Evolutionary conservation across 345 rosid species (phyloP).

Genomic region (Tarenaya hassleriana): DNA sequence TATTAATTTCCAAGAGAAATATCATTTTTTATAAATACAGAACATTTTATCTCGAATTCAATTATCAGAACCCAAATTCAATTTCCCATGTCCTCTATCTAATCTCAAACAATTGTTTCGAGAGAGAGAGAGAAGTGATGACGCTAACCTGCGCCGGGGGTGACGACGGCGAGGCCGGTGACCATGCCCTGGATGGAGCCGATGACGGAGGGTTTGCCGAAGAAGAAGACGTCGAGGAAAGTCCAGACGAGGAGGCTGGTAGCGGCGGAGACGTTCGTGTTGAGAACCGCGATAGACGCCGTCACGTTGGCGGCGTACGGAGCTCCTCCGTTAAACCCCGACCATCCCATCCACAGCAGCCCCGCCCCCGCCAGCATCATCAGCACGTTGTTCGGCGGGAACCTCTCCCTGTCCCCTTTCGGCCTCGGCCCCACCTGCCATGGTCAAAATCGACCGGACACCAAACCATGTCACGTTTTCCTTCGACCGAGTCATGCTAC

Average conservation of each 20-base stretch:
- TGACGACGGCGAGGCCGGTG: constrained; percentile 79
- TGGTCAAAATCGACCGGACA: no score
- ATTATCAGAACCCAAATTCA: no score
- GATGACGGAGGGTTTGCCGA: constrained; percentile 85
- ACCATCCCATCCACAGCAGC: constrained; percentile 94
- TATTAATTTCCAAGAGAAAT: no score
- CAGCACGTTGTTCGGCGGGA: constrained; percentile 86
- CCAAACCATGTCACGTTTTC: constrained; percentile 6
- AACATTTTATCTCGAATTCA: no score
- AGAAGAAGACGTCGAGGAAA: constrained; percentile 67
- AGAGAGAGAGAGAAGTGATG: no score
- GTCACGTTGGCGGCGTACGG: constrained; percentile 78
- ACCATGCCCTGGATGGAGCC: constrained; percentile 97
- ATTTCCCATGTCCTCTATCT: no score
- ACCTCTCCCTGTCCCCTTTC: constrained; percentile 73
- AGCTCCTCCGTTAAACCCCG: constrained; percentile 95
- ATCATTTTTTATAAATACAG: no score
- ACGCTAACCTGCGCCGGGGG: constrained; percentile 99
- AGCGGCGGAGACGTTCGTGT: constrained; percentile 82
- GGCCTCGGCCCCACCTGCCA: constrained; percentile 81
- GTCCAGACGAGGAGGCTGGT: constrained; percentile 95
- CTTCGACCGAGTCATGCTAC: constrained; percentile 10
- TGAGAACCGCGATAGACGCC: constrained; percentile 63
- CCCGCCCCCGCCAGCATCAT: constrained; percentile 96
- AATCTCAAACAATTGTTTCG: no score